Evolutionary conservation across 208 protist species (phyloP).

Genomic region (Acanthamoeba royreba): DNA sequence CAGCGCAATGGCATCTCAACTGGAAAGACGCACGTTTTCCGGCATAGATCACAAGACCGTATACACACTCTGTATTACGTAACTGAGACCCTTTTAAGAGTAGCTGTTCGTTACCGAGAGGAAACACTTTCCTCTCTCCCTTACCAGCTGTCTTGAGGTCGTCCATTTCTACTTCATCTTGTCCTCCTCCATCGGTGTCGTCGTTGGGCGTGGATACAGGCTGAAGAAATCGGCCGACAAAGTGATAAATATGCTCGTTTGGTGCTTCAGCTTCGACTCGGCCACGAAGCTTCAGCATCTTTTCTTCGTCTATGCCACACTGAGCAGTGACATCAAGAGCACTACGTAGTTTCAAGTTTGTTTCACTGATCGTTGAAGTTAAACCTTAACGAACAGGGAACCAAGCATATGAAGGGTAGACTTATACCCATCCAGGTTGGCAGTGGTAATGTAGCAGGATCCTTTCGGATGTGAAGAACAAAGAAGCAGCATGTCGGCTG

Average conservation of each 20-base stretch:
- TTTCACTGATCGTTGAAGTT: too few relatives aligned
- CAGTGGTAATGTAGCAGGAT: constrained; percentile 86
- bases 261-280: background rate
- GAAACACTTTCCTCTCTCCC: background rate
- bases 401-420: background rate
- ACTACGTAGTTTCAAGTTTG: background rate
- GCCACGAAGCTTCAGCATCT: background rate
- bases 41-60: constrained; percentile 92
- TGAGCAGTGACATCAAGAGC: background rate
- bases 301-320: background rate
- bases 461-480: constrained; percentile 71
- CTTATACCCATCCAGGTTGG: constrained; percentile 89
- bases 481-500: constrained; percentile 88
- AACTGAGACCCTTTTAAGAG: constrained; percentile 57
- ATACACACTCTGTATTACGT: constrained; percentile 85
- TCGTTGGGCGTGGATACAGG: too few relatives aligned
- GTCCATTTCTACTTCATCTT: too few relatives aligned
- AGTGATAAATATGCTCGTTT: constrained; percentile 44
- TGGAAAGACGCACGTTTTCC: constrained; percentile 58
- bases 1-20: too few relatives aligned
- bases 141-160: background rate
- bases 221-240: background rate
- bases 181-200: too few relatives aligned
- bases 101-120: background rate
- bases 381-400: too few relatives aligned